Evolutionary conservation across 73 alveolate genomes (phyloP).

Genomic region (Paramecium biaurelia): DNA sequence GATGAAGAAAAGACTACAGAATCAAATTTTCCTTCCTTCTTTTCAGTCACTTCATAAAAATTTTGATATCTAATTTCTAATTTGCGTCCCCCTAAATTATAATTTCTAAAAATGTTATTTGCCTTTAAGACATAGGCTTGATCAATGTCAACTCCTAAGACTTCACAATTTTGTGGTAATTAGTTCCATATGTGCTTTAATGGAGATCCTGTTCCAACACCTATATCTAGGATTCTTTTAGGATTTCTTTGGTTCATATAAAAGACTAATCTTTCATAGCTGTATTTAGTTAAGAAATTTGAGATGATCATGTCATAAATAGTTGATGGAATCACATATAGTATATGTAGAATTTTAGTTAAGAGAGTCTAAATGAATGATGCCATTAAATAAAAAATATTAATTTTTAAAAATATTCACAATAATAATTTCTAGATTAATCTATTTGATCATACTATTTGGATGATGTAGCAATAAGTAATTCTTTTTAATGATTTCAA

Average conservation of each 20-base stretch:
- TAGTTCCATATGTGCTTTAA: constrained; percentile 34
- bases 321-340: constrained; percentile 8
- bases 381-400: constrained; percentile 7
- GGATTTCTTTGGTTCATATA: constrained; percentile 9
- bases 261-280: constrained; percentile 30
- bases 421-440: not conserved
- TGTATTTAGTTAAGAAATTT: constrained; percentile 5
- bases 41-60: constrained; percentile 42
- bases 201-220: constrained; percentile 62
- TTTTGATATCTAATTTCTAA: constrained; percentile 57
- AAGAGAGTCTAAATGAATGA: not conserved
- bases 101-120: constrained; percentile 25
- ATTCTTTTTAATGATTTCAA: not conserved
- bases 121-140: constrained; percentile 49
- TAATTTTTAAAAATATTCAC: no score
- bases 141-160: constrained; percentile 64
- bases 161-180: constrained; percentile 46
- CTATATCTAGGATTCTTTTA: constrained; percentile 56
- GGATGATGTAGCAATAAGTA: not conserved
- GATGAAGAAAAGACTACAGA: constrained; percentile 53
- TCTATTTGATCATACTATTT: not conserved
- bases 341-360: not conserved
- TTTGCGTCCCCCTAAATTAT: constrained; percentile 14
- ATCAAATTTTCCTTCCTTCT: constrained; percentile 61
- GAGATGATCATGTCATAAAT: constrained; percentile 36